Evolutionary conservation across 176 grass and related monocot genomes (phyloP).

Genomic region (Musa schizocarpa): DNA sequence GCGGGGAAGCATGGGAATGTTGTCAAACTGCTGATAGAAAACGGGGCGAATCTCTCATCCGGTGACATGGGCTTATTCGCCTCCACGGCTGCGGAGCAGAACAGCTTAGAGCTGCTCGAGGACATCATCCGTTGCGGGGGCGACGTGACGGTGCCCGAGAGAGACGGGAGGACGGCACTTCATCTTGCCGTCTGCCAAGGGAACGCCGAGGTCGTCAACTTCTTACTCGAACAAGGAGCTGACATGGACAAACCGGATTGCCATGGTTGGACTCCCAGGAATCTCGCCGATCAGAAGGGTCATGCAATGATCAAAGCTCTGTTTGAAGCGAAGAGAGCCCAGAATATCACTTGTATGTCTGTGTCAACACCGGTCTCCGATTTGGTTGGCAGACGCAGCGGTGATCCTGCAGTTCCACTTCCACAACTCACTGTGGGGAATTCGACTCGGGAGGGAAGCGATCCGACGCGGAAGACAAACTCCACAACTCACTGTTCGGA

Average conservation of each 20-base stretch:
- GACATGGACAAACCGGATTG: constrained; percentile 42
- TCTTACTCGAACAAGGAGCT: constrained; percentile 50
- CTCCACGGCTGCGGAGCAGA: constrained; percentile 48
- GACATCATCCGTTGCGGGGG: constrained; percentile 38
- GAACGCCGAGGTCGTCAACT: constrained; percentile 41
- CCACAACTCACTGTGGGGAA: neutral
- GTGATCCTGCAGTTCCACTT: constrained; percentile 43
- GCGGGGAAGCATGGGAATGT: constrained; percentile 44
- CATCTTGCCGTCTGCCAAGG: constrained; percentile 68
- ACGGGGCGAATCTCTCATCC: constrained; percentile 49
- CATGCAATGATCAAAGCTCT: constrained; percentile 51
- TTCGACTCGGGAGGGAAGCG: neutral
- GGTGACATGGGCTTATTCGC: constrained; percentile 44
- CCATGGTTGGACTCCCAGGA: constrained; percentile 48
- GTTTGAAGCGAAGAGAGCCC: constrained; percentile 33
- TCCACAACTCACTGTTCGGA: constrained; percentile 72
- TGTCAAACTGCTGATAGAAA: constrained; percentile 33
- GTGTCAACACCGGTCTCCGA: constrained; percentile 6
- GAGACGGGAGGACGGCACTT: constrained; percentile 53
- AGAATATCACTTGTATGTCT: neutral
- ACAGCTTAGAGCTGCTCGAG: constrained; percentile 44
- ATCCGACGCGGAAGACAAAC: constrained; percentile 6
- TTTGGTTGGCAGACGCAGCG: constrained; percentile 42
- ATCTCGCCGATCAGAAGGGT: constrained; percentile 68
- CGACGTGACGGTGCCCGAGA: constrained; percentile 27